Base-by-base conservation (phyloP, 1,284 basidiomycete genomes). In the Ustanciosporium gigantosporum region DNA sequence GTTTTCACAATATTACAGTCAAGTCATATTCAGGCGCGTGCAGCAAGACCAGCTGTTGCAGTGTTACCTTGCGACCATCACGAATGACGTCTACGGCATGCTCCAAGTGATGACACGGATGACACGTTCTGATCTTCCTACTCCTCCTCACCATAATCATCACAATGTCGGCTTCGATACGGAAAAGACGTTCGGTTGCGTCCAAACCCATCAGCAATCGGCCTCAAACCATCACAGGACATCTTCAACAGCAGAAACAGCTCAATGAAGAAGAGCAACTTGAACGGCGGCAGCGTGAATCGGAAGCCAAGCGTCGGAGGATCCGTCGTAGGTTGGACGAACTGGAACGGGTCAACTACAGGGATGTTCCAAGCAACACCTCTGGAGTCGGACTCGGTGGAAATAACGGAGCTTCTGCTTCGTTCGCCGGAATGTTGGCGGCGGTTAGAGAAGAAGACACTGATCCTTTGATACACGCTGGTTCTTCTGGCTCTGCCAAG, bases 211-310 rank as follows among this genome's bases (percentile, higher is more conserved):
- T 45, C 34, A 62, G 45, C 22, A 62, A 62, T 20, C 59, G 59
- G 13, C 59, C 59, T 19, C 59, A 62, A 16, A 62, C 59, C 19
- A 62, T 62, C 45, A 62, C 59, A 0, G 59, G 59, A 0, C 59
- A 62, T 19, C 59, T 56, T 41, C 46, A 52, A 44, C 59, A 56
- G 41, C 43, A 48, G 44, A 56, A 52, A 27, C 43, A 36, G 24
- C 59, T 57, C 31, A 51, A 43, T 31, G 52, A 50, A 8, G 47
- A 62, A n/a, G 52, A 62, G 25, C 47, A 56, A 23, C 44, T 44
- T 25, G 59, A 62, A 27, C 44, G 59, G 17, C 59, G 57, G 38
- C 44, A 52, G 16, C 49, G 44, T n/a, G 44, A 62, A 17, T 34
- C 50, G 21, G 59, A 62, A 31, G 47, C 59, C 3, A 47, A 52